phyloP scores from a whole-genome alignment of 208 protist species.

The Porcisia hertigi region DNA sequence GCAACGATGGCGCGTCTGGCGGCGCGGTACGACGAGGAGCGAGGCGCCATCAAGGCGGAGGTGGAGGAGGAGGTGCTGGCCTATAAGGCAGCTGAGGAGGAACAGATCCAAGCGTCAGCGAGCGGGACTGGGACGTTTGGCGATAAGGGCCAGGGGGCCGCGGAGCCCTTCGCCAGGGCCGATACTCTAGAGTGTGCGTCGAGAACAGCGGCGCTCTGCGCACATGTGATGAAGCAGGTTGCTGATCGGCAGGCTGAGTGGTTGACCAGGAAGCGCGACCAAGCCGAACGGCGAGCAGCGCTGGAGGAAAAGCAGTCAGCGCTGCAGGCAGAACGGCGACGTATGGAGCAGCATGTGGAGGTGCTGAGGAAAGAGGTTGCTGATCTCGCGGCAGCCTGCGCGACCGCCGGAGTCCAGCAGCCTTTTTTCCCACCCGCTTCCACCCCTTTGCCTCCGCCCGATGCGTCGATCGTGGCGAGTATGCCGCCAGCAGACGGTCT shows the following conservation, averaged over 20 bases:
- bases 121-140: not conserved
- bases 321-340: slow-evolving; percentile 13
- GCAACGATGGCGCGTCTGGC: slow-evolving; percentile 28
- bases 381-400: not conserved
- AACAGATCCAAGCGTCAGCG: slow-evolving; percentile 27
- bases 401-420: slow-evolving; percentile 2
- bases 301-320: slow-evolving; percentile 12
- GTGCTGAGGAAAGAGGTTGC: slow-evolving; percentile 13
- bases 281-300: slow-evolving; percentile 2
- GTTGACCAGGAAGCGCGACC: slow-evolving; percentile 3
- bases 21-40: slow-evolving; percentile 50
- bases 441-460: not conserved
- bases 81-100: slow-evolving; percentile 40
- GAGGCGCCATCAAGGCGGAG: slow-evolving; percentile 43
- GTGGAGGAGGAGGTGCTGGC: slow-evolving; percentile 65
- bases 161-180: not conserved
- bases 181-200: slow-evolving; percentile 5
- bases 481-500: slow-evolving; percentile 5
- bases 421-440: not conserved
- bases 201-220: slow-evolving; percentile 2
- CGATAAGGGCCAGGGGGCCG: not conserved
- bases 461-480: not conserved
- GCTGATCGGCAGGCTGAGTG: slow-evolving; percentile 19
- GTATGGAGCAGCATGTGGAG: slow-evolving; percentile 13
- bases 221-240: slow-evolving; percentile 20